Percentiles rank a stretch among this genome's conserved stretches.
These are phyloP conservation scores for Graphiopsis chlorocephala DNA, from an alignment of 2,329 filamentous ascomycete genomes.

Conservation along the genomic window DNA sequence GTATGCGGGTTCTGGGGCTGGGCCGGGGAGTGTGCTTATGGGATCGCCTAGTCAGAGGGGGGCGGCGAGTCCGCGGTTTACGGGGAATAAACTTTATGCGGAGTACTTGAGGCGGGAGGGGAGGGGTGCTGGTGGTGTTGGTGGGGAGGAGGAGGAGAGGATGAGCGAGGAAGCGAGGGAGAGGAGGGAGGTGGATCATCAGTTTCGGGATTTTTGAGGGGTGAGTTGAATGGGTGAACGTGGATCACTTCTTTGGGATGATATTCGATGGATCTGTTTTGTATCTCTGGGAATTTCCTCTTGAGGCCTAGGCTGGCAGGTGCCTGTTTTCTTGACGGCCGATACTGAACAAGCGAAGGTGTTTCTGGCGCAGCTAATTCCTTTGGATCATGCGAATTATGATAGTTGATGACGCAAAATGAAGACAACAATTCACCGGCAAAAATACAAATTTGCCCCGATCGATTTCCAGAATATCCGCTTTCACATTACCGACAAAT, in stretches of 20 bases:
- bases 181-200: slow-evolving; percentile 25
- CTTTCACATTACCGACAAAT: background rate
- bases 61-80: slow-evolving; percentile 23
- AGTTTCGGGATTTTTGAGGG: slow-evolving; percentile 31
- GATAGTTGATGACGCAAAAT: background rate
- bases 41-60: slow-evolving; percentile 7
- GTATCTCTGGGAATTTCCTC: background rate
- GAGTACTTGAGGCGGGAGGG: slow-evolving; percentile 36
- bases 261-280: background rate
- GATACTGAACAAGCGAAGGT: background rate
- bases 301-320: too few species aligned
- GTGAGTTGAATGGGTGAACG: background rate
- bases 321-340: too few species aligned
- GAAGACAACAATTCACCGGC: background rate
- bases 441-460: too few species aligned
- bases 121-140: slow-evolving; percentile 15
- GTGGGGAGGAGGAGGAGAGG: background rate
- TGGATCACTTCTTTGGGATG: background rate
- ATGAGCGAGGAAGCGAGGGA: slow-evolving; percentile 18
- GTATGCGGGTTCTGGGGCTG: background rate
- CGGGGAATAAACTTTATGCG: slow-evolving; percentile 35
- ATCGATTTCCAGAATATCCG: too few species aligned
- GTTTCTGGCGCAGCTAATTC: background rate
- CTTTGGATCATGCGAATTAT: background rate
- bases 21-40: slow-evolving; percentile 4